Evolutionary conservation across 768 basidiomycete species (phyloP).

Genomic region (Lentinula guzmanii): DNA sequence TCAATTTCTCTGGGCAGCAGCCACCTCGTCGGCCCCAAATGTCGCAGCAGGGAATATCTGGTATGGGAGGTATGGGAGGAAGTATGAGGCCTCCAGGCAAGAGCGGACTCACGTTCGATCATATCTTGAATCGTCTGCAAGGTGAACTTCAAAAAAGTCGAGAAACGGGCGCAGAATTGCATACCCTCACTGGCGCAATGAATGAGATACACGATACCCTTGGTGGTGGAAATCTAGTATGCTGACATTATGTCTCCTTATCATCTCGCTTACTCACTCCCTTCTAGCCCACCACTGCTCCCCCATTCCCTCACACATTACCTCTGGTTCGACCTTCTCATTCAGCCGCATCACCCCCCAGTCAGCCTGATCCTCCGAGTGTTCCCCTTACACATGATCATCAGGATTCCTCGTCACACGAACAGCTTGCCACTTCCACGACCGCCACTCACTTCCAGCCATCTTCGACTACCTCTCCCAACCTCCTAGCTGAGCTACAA

Average conservation of each 20-base stretch:
- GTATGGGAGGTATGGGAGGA: conserved; percentile 75
- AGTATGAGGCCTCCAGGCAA: conserved; percentile 71
- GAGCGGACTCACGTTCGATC: conserved; percentile 87
- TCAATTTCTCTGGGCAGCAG: conserved; percentile 33
- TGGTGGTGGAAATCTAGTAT: conserved; percentile 65
- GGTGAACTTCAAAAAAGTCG: conserved; percentile 93
- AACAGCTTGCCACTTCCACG: conserved; percentile 17
- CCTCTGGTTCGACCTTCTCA: conserved; percentile 57
- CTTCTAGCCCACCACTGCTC: conserved; percentile 52
- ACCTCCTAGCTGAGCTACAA: conserved; percentile 58
- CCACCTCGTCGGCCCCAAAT: conserved; percentile 56
- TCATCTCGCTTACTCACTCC: conserved; percentile 9
- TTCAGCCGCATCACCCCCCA: conserved; percentile 14
- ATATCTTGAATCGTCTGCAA: conserved; percentile 83
- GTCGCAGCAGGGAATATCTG: conserved; percentile 54
- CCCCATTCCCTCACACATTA: conserved; percentile 57
- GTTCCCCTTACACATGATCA: background rate
- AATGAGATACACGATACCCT: conserved; percentile 90
- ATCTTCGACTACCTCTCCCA: conserved; percentile 15
- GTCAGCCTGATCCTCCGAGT: background rate
- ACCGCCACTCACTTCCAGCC: conserved; percentile 11
- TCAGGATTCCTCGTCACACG: conserved; percentile 10
- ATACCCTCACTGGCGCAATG: conserved; percentile 71
- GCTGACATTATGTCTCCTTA: background rate
- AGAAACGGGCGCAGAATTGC: conserved; percentile 86